Evolutionary conservation across 1,284 basidiomycete genomes (phyloP).

Genomic region (Trichosporon sp.): DNA sequence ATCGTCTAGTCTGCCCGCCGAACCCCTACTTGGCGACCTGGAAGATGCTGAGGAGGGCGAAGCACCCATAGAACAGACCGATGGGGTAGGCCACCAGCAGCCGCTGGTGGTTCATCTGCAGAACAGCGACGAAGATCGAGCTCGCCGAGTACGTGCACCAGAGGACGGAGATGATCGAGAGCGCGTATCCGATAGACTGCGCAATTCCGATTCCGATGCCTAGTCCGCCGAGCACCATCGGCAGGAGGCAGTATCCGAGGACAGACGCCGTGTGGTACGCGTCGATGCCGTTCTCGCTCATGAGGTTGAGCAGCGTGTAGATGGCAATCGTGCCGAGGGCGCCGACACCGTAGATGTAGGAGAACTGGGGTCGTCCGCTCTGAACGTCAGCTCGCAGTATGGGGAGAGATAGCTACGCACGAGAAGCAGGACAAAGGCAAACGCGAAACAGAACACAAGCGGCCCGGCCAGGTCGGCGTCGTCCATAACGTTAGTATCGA

Average conservation of each 20-base stretch:
- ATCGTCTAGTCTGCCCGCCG: constrained; percentile 10
- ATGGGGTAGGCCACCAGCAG: constrained; percentile 91
- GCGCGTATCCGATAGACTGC: constrained; percentile 72
- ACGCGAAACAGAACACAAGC: constrained; percentile 85
- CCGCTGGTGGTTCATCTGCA: constrained; percentile 88
- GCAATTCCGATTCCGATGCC: constrained; percentile 84
- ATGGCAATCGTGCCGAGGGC: constrained; percentile 90
- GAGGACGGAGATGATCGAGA: constrained; percentile 72
- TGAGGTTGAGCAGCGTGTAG: constrained; percentile 92
- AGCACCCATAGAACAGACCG: constrained; percentile 84
- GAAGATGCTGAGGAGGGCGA: constrained; percentile 69
- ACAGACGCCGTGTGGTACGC: constrained; percentile 94
- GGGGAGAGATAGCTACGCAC: constrained; percentile 56
- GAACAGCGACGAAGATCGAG: constrained; percentile 85
- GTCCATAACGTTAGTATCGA: constrained; percentile 97
- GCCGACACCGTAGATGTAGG: constrained; percentile 97
- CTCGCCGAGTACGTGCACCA: constrained; percentile 96
- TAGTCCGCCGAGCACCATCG: constrained; percentile 89
- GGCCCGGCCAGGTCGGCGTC: constrained; percentile 97
- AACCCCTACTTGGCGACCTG: constrained; percentile 37
- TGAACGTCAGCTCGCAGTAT: constrained; percentile 42
- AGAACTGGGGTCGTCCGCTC: constrained; percentile 98
- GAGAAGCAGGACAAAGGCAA: constrained; percentile 83
- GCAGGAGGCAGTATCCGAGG: constrained; percentile 92
- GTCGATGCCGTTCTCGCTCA: constrained; percentile 94